Base-by-base conservation (phyloP, 129 eudicot species). In the Apium graveolens region DNA sequence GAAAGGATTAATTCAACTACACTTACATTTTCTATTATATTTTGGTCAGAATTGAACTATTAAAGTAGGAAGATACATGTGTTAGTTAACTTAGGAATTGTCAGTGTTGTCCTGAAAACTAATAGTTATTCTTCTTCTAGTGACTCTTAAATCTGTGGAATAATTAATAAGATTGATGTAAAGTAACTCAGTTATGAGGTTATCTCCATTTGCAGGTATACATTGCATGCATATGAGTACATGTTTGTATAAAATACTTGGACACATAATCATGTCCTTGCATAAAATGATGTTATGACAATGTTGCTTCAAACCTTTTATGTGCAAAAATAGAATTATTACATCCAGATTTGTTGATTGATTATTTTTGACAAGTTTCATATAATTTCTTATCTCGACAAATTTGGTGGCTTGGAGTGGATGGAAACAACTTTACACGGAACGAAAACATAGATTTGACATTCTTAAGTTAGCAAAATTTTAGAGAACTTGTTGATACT, bases 261-360 rank as follows among this genome's bases (percentile, higher is more conserved):
- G 39, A 31, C 72, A 31, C 35, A 8, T 37, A 18, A 70, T 70
- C 17, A 5, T 37, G 24, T 70, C 4, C 42, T 69, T 37, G 13
- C 17, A 7, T 9, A 26, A 27, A 43, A 29, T 62, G 1, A 5
- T 44, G 5, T 26, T 65, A 63, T 72, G 27, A 74, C 20, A n/a
- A 18, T 71, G 27, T 72, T 21, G 26, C 57, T 75, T 34, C 49
- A 62, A n/a, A 21, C 13, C 14, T 73, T 57, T 17, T 37, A 21
- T 29, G 35, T 80, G 34, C 77, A 93, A 97, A 93, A 93, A 86
- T 93, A 93, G n/a, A n/a, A n/a, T n/a, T n/a, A n/a, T n/a, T n/a
- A n/a, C n/a, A n/a, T n/a, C n/a, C n/a, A n/a, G n/a, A n/a, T n/a
- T n/a, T n/a, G n/a, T n/a, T n/a, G n/a, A n/a, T n/a, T n/a, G n/a